Percentiles rank a stretch among this genome's conserved stretches.
These are phyloP conservation scores for Allium sativum DNA, from an alignment of 106 monocot species.

Conservation along the genomic window DNA sequence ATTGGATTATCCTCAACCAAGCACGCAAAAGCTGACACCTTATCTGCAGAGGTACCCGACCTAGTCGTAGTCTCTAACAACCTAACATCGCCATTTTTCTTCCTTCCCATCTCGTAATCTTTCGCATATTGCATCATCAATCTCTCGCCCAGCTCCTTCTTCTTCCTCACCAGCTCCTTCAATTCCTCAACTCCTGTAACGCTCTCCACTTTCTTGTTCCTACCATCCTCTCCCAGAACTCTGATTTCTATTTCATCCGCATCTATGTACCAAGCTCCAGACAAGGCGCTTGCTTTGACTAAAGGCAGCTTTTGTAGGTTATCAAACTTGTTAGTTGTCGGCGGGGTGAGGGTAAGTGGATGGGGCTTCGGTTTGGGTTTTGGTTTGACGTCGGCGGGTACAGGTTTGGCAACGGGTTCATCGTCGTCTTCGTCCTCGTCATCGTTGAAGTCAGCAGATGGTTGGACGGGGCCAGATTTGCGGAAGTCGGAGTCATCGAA, in stretches of 20 bases:
- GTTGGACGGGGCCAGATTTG: slow-evolving; percentile 44
- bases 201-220: slow-evolving; percentile 1
- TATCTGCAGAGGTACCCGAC: slow-evolving; percentile 80
- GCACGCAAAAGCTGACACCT: slow-evolving; percentile 70
- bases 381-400: slow-evolving; percentile 9
- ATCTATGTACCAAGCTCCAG: slow-evolving; percentile 60
- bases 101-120: slow-evolving; percentile 45
- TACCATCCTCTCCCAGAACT: slow-evolving; percentile 21
- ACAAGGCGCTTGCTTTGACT: slow-evolving; percentile 37
- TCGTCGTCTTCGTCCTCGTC: too few relatives aligned
- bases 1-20: slow-evolving; percentile 88
- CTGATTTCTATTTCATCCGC: slow-evolving; percentile 56
- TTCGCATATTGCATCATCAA: slow-evolving; percentile 50
- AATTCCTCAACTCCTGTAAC: slow-evolving; percentile 37
- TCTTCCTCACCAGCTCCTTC: slow-evolving; percentile 37
- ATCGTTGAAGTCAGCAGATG: neutral
- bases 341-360: slow-evolving; percentile 39
- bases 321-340: neutral
- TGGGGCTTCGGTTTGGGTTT: slow-evolving; percentile 29
- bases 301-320: slow-evolving; percentile 27
- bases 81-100: slow-evolving; percentile 48
- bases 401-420: neutral
- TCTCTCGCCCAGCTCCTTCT: slow-evolving; percentile 56
- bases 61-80: slow-evolving; percentile 53
- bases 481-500: slow-evolving; percentile 88